Evolutionary conservation across 2,329 filamentous ascomycete species (phyloP).

Genomic region (Neofusicoccum umdonicola): DNA sequence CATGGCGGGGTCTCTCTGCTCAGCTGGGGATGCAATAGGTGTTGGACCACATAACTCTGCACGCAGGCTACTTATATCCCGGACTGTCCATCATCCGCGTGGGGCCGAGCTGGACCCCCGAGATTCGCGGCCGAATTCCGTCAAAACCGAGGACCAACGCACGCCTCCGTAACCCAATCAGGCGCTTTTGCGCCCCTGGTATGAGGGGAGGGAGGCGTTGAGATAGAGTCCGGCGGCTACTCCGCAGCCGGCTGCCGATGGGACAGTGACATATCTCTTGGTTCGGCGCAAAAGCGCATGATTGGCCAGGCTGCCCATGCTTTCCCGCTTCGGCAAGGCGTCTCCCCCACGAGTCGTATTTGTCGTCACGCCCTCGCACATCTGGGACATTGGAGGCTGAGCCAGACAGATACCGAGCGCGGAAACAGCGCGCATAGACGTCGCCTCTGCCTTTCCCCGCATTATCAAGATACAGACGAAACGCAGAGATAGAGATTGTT

Average conservation of each 20-base stretch:
- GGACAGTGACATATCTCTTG: background rate
- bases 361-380: background rate
- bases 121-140: background rate
- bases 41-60: too few relatives aligned
- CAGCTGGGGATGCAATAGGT: background rate
- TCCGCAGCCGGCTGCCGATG: constrained; percentile 1
- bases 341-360: background rate
- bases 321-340: background rate
- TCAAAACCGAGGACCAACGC: background rate
- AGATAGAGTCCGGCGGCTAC: background rate
- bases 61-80: background rate
- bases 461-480: background rate
- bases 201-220: background rate
- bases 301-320: background rate
- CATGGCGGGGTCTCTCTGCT: background rate
- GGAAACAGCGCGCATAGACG: background rate
- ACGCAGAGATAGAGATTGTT: background rate
- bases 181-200: background rate
- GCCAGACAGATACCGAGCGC: background rate
- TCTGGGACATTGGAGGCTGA: background rate
- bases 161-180: background rate
- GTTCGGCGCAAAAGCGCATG: background rate
- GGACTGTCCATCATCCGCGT: background rate
- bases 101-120: background rate
- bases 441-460: background rate